Conservation (phyloP, 768 basidiomycete species). For the Tylopilus sp. region DNA sequence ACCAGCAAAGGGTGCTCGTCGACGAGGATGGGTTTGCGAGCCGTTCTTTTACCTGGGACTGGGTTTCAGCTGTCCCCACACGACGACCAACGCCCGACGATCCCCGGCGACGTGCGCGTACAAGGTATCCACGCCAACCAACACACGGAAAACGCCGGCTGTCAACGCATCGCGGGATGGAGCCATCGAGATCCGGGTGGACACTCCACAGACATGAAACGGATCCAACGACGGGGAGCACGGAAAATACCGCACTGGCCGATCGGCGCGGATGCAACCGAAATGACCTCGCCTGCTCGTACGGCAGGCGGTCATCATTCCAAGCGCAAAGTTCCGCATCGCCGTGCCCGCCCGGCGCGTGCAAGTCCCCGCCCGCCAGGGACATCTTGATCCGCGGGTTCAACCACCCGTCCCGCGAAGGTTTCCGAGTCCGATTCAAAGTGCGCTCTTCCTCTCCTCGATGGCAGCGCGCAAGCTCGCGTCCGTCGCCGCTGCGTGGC, state of each 20-base stretch:
- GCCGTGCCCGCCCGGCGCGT: too few species aligned
- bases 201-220: conserved; percentile 10
- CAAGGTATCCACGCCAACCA: neutral
- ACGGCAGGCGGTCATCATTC: neutral
- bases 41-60: too few species aligned
- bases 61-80: too few species aligned
- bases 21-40: neutral
- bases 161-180: conserved; percentile 1
- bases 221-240: neutral
- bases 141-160: conserved; percentile 3
- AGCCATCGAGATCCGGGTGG: neutral
- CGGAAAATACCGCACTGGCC: neutral
- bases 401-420: conserved; percentile 21
- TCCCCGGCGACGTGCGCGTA: neutral
- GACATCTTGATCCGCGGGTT: too few species aligned
- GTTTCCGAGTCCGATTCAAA: conserved; percentile 23
- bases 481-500: conserved; percentile 62
- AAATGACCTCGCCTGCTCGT: neutral
- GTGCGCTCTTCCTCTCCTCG: neutral
- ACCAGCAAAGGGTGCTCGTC: neutral
- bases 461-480: conserved; percentile 39
- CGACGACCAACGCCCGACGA: too few species aligned
- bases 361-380: too few species aligned
- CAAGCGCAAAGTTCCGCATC: conserved; percentile 3
- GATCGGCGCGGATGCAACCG: neutral